Evolutionary conservation across 2,329 filamentous ascomycete species (phyloP), one percentile per base, ranked within the genome.

Genomic region (Dothideomycetidae sp.): DNA sequence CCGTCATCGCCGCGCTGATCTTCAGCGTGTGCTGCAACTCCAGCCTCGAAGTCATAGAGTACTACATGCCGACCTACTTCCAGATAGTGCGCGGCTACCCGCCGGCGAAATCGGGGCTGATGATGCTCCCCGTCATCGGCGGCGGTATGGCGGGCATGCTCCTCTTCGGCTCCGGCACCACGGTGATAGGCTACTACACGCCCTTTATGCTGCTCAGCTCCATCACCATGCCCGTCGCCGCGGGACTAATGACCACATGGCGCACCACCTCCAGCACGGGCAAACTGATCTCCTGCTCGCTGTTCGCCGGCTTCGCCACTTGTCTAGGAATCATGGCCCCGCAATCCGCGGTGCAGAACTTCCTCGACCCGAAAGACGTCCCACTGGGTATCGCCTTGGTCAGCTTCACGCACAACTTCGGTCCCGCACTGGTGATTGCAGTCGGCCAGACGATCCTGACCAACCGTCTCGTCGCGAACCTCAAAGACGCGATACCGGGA

Each of bases 251-350:
- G 4, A 48, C 43, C 5, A 50, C 46, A 3, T 37, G 49, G 10
- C 37, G 40, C 2, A 39, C 42, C 0, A 28, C 36, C 19, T 39
- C 37, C 3, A 31, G 26, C 11, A 38, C 39, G 12, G 42, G 36
- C 1, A 19, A 36, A 18, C 50, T 45, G 46, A 45, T 43, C 15
- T 44, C 42, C 10, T 47, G 41, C 29, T 41, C 39, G n/a, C 38
- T 47, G 18, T 10, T 51, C 17, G 39, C 42, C 13, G 48, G 48
- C 12, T 51, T 53, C 1, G 60, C 59, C 26, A 50, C 60, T n/a
- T 60, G 60, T 33, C 48, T 57, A 17, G 58, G 58, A 13, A 57
- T 63, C 53, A 57, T 61, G 41, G 58, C 61, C 31, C 51, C 56
- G 1, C 51, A 61, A 7, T 51, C 61, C 30, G 56, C 54, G 3